These are phyloP conservation scores for Symbiotaphrina buchneri DNA, from an alignment of 495 filamentous ascomycete species.

Conservation along the genomic window DNA sequence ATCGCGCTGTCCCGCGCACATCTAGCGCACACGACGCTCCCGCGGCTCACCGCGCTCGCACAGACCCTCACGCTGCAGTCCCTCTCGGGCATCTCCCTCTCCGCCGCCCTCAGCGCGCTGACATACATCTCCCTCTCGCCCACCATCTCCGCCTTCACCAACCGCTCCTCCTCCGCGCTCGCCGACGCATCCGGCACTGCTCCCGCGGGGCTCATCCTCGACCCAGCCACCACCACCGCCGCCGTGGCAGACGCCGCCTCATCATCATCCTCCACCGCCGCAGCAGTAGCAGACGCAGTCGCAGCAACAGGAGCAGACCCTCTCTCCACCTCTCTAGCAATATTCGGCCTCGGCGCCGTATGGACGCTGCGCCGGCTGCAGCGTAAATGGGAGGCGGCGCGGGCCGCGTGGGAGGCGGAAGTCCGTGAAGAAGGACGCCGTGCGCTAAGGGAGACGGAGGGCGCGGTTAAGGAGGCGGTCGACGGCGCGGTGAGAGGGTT, in stretches of 20 bases:
- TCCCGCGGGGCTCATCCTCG: too few species aligned
- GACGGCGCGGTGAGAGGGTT: too few species aligned
- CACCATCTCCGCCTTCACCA: too few species aligned
- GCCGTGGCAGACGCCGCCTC: too few species aligned
- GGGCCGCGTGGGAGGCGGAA: slow-evolving; percentile 47
- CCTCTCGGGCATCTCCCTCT: slow-evolving; percentile 37
- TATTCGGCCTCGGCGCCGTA: slow-evolving; percentile 51
- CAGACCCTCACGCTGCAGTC: slow-evolving; percentile 58
- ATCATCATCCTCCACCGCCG: too few species aligned
- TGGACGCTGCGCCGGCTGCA: slow-evolving; percentile 58
- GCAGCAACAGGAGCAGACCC: too few species aligned
- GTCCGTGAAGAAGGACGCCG: slow-evolving; percentile 62
- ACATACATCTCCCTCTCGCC: slow-evolving; percentile 49
- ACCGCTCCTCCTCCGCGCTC: slow-evolving; percentile 13
- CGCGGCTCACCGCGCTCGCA: slow-evolving; percentile 55
- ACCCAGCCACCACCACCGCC: slow-evolving; percentile 50
- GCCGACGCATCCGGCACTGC: slow-evolving; percentile 17
- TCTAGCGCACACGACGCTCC: slow-evolving; percentile 40
- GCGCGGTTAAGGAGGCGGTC: slow-evolving; percentile 31
- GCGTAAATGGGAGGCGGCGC: slow-evolving; percentile 50
- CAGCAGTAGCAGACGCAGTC: slow-evolving; percentile 43
- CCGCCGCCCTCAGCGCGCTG: slow-evolving; percentile 39
- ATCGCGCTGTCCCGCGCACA: slow-evolving; percentile 31
- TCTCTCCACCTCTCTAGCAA: too few species aligned
- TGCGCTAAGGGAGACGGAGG: slow-evolving; percentile 47